Base-by-base conservation (phyloP, 495 filamentous ascomycete genomes). In the Tuber indicum region DNA sequence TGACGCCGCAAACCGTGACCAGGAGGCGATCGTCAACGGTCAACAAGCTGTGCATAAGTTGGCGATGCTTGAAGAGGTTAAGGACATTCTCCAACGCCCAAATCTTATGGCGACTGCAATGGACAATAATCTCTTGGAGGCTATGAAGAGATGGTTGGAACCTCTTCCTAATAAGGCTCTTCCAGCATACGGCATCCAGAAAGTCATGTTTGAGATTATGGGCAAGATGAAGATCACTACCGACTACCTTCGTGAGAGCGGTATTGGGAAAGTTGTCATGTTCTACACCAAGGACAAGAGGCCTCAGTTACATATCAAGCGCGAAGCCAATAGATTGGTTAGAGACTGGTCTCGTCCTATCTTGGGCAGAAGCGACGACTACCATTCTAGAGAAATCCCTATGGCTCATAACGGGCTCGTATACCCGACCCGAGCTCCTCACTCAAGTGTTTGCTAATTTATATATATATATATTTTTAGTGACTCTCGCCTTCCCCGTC, bases 301-400 rank as follows among this genome's bases (percentile, higher is more conserved):
- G 70, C 92, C 93, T 10, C 91, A 97, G 85, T 85, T 89, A 9
- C 87, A 87, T 74, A 97, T 99, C 88, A 98, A 98, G 87, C 92
- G 94, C 72, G 91, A 92, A 83, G 96, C 96, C 1, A 94, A 98
- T 86, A 90, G 91, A 52, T 87, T 98, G 45, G 85, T 98, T 45
- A 92, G 92, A 39, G 96, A 98, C 84, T 99, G 96, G 96, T 97
- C 93, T 70, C 89, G 96, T 16, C 93, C 95, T n/a, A 96, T 98
- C 75, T 88, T 99, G 72, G 94, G 96, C 84, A 90, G 93, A 73
- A 96, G 90, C 77, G 93, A 97, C 78, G 93, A 97, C 84, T 97
- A 96, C 86, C 81, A 79, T 72, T 83, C 81, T 14, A 75, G 78
- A 36, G 81, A 82, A n/a, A 77, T 83, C 39, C 81, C 81, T 17